Evolutionary conservation across 257 asterid species (phyloP).

Genomic region (Solanum medicagineum): DNA sequence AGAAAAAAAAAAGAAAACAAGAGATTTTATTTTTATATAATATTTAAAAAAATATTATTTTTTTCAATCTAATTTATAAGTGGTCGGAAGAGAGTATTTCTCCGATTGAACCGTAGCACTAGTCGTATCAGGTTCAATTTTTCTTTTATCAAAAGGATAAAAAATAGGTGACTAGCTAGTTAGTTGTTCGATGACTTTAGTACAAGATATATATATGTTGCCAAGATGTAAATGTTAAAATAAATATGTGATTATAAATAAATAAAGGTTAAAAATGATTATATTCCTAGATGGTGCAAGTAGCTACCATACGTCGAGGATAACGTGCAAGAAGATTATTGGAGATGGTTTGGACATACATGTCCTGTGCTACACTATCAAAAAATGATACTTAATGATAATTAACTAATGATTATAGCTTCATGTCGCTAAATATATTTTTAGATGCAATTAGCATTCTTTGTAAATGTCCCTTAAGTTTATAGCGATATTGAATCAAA

Average conservation of each 20-base stretch:
- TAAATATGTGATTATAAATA: neutral
- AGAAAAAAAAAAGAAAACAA: neutral
- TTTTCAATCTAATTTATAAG: neutral
- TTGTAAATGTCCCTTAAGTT: too few relatives aligned
- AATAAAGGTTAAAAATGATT: neutral
- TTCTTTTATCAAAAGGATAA: neutral
- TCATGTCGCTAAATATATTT: too few relatives aligned
- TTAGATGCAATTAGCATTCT: too few relatives aligned
- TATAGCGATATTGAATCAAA: too few relatives aligned
- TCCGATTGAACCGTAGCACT: neutral
- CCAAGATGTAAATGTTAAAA: neutral
- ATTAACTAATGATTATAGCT: too few relatives aligned
- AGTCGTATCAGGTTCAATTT: too few relatives aligned
- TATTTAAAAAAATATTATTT: neutral
- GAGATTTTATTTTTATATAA: neutral
- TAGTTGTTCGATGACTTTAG: neutral
- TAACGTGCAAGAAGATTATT: neutral
- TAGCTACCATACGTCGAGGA: neutral
- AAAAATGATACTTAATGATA: too few relatives aligned
- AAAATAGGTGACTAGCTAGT: neutral
- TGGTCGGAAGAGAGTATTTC: neutral
- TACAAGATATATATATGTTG: neutral
- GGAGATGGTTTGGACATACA: neutral
- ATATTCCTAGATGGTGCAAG: neutral
- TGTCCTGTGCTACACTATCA: neutral